These are phyloP conservation scores for Hemerocallis citrina DNA, from an alignment of 106 monocot species.

Conservation along the genomic window DNA sequence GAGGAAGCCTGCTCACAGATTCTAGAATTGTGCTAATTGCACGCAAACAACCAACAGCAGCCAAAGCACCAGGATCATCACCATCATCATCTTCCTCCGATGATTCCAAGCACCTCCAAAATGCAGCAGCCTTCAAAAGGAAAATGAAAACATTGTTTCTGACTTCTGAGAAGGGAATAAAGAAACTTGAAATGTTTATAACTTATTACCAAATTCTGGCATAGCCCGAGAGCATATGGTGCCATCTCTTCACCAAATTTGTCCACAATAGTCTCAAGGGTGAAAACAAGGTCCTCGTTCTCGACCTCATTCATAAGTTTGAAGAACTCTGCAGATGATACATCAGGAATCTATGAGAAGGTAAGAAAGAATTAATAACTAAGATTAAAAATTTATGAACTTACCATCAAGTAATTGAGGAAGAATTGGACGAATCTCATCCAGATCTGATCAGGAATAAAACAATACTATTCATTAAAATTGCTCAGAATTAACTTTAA, in stretches of 20 bases:
- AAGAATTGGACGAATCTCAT: conserved; percentile 90
- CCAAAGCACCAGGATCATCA: conserved; percentile 93
- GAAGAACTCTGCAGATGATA: conserved; percentile 73
- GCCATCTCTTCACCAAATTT: conserved; percentile 99
- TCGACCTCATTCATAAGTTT: conserved; percentile 99
- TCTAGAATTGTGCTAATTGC: conserved; percentile 98
- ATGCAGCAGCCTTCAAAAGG: conserved; percentile 63
- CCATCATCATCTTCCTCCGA: conserved; percentile 79
- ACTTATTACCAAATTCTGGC: conserved; percentile 77
- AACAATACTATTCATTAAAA: neutral
- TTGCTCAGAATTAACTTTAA: neutral
- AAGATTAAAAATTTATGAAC: neutral
- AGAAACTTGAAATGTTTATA: neutral
- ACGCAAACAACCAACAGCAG: conserved; percentile 97
- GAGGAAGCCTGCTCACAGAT: conserved; percentile 89
- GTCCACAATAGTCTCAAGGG: conserved; percentile 96
- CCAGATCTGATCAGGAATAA: conserved; percentile 57
- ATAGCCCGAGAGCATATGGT: conserved; percentile 93
- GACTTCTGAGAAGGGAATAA: neutral
- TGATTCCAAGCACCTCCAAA: conserved; percentile 84
- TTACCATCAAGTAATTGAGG: conserved; percentile 97
- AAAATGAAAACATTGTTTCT: neutral
- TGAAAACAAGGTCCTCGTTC: conserved; percentile 97
- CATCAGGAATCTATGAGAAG: neutral
- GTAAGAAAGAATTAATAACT: neutral